A percentile compares a stretch with the other conserved stretches of the same genome.
Evolutionary conservation across 768 basidiomycete genomes (phyloP).

Genomic region (Tubosaeta sp.): DNA sequence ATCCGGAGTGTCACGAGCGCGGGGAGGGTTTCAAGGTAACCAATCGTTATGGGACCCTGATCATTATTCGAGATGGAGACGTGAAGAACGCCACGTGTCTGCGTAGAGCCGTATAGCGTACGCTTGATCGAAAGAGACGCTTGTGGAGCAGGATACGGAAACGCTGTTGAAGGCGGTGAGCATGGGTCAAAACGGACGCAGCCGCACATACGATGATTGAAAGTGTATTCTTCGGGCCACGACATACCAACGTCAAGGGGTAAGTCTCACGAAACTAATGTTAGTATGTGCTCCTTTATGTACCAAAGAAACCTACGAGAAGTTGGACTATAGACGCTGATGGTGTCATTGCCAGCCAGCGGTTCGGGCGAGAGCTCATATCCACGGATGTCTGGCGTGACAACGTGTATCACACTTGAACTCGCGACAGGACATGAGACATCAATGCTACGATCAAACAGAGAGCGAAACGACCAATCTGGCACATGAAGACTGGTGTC

Average conservation of each 20-base stretch:
- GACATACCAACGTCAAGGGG: slow-evolving; percentile 55
- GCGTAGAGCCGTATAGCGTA: slow-evolving; percentile 67
- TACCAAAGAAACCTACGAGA: slow-evolving; percentile 33
- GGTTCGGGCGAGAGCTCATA: slow-evolving; percentile 55
- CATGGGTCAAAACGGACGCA: not conserved
- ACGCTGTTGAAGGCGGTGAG: slow-evolving; percentile 27
- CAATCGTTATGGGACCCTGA: slow-evolving; percentile 39
- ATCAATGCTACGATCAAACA: slow-evolving; percentile 68
- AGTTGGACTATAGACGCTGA: slow-evolving; percentile 47
- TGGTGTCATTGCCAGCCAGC: slow-evolving; percentile 26
- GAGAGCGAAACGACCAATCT: slow-evolving; percentile 72
- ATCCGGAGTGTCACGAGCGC: slow-evolving; percentile 89
- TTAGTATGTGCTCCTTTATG: not conserved
- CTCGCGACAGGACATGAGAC: slow-evolving; percentile 65
- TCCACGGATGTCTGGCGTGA: slow-evolving; percentile 38
- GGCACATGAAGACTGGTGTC: slow-evolving; percentile 4
- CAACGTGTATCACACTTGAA: slow-evolving; percentile 51
- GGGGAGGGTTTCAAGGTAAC: slow-evolving; percentile 91
- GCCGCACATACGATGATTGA: slow-evolving; percentile 52
- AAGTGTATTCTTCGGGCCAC: slow-evolving; percentile 48
- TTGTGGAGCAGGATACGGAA: slow-evolving; percentile 35
- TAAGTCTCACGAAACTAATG: slow-evolving; percentile 4
- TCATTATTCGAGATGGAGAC: slow-evolving; percentile 59
- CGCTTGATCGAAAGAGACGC: slow-evolving; percentile 60
- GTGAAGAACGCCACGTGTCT: slow-evolving; percentile 70